Evolutionary conservation across 345 rosid species (phyloP).

Genomic region (Acer campestre): DNA sequence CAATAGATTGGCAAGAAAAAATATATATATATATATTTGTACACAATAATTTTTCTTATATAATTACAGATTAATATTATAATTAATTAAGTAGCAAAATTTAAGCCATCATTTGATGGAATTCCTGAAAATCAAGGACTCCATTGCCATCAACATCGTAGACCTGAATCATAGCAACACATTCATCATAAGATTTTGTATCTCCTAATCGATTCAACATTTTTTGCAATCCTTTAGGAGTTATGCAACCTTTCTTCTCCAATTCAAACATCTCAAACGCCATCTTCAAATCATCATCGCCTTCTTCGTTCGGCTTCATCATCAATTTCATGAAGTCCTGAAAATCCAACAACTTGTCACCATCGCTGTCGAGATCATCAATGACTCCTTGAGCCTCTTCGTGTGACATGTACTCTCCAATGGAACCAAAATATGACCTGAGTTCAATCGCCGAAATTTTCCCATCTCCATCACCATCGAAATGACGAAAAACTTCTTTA

Average conservation of each 20-base stretch:
- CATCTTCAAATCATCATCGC: conserved; percentile 50
- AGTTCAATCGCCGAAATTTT: conserved; percentile 77
- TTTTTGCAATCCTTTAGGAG: conserved; percentile 73
- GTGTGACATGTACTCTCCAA: conserved; percentile 71
- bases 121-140: conserved; percentile 82
- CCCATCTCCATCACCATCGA: conserved; percentile 75
- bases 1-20: too few species aligned
- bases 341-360: conserved; percentile 66
- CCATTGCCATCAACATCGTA: conserved; percentile 87
- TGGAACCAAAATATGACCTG: conserved; percentile 60
- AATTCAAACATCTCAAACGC: conserved; percentile 91
- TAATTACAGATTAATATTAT: too few species aligned
- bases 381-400: conserved; percentile 62
- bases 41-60: too few species aligned
- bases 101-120: conserved; percentile 75
- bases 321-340: conserved; percentile 66
- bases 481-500: conserved; percentile 56
- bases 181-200: conserved; percentile 61
- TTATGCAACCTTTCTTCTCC: conserved; percentile 84
- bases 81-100: background rate
- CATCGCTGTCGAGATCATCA: conserved; percentile 60
- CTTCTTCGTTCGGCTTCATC: conserved; percentile 44
- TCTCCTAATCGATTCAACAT: conserved; percentile 80
- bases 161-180: conserved; percentile 74
- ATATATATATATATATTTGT: too few species aligned